Evolutionary conservation across 441 rosid genomes (phyloP).

Genomic region (Kokia cookei): DNA sequence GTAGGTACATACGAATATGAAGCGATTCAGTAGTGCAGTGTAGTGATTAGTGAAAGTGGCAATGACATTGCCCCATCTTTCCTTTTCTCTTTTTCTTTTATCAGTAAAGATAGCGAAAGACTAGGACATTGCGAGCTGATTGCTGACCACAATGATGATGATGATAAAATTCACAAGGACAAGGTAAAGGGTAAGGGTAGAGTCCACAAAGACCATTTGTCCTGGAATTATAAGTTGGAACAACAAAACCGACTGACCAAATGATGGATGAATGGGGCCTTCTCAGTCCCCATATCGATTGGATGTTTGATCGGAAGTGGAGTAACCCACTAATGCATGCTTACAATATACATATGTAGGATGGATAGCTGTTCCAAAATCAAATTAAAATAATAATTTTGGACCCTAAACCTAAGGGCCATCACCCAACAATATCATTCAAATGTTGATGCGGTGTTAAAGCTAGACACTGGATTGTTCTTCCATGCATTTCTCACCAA

Average conservation of each 20-base stretch:
- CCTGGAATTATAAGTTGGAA: constrained; percentile 1
- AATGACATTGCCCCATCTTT: background rate
- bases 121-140: background rate
- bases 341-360: background rate
- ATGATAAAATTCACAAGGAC: background rate
- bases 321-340: constrained; percentile 2
- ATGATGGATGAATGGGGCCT: constrained; percentile 21
- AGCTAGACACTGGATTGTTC: constrained; percentile 42
- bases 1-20: background rate
- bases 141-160: background rate
- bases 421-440: constrained; percentile 10
- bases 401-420: constrained; percentile 14
- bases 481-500: constrained; percentile 25
- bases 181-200: background rate
- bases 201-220: constrained; percentile 4
- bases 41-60: background rate
- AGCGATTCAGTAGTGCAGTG: background rate
- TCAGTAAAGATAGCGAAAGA: background rate
- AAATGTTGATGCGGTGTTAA: constrained; percentile 27
- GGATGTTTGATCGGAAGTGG: constrained; percentile 17
- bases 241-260: constrained; percentile 10
- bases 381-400: background rate
- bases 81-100: background rate
- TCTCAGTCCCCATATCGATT: constrained; percentile 9
- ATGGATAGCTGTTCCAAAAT: too few relatives aligned